Evolutionary conservation across 352 stramenopile species (phyloP).

Genomic region (Phytophthora parvispora): DNA sequence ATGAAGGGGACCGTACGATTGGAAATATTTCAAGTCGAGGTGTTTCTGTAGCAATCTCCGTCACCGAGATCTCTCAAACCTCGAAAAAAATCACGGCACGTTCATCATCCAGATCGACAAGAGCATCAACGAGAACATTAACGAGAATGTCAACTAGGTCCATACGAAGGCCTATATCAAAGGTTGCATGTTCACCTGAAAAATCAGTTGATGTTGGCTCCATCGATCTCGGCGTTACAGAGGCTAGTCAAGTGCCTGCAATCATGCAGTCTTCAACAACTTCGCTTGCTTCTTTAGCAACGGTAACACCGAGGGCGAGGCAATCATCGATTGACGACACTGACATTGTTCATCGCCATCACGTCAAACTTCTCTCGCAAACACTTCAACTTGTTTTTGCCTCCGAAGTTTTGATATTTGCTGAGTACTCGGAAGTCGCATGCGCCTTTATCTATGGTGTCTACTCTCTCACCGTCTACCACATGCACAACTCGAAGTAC

Average conservation of each 20-base stretch:
- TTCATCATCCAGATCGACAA: not conserved
- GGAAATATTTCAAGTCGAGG: not conserved
- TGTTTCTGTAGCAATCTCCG: not conserved
- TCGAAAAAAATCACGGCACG: not conserved
- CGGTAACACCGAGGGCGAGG: not conserved
- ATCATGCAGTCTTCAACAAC: not conserved
- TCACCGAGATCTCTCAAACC: not conserved
- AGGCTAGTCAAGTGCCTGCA: not conserved
- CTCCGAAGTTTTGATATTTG: slow-evolving; percentile 32
- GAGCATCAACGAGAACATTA: not conserved
- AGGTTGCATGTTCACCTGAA: slow-evolving; percentile 7
- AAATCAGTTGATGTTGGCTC: not conserved
- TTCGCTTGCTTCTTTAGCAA: not conserved
- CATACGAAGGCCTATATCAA: slow-evolving; percentile 3
- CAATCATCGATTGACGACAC: slow-evolving; percentile 22
- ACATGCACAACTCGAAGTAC: slow-evolving; percentile 20
- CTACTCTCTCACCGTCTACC: slow-evolving; percentile 30
- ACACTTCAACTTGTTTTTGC: slow-evolving; percentile 37
- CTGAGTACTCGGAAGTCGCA: slow-evolving; percentile 40
- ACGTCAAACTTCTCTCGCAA: slow-evolving; percentile 25
- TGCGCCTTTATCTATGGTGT: slow-evolving; percentile 30
- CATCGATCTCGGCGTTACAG: slow-evolving; percentile 1
- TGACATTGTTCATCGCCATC: slow-evolving; percentile 23
- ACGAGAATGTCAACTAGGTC: not conserved
- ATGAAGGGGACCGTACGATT: not conserved